Evolutionary conservation across 2,329 filamentous ascomycete species (phyloP).

Genomic region (Penicillium palitans): DNA sequence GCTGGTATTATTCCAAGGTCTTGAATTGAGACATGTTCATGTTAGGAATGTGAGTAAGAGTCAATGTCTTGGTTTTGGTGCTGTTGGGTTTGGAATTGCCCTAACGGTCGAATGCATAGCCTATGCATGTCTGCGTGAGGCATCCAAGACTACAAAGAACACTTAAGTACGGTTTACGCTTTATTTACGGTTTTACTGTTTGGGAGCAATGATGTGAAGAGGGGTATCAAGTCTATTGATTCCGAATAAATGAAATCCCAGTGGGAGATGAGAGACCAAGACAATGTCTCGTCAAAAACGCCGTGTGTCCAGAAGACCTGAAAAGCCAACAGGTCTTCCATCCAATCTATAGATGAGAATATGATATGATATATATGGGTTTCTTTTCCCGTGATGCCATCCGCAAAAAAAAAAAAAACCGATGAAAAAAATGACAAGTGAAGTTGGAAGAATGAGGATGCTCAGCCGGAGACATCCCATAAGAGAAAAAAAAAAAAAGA

Average conservation of each 20-base stretch:
- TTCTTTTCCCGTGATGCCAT: slow-evolving; percentile 17
- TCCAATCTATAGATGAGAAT: slow-evolving; percentile 15
- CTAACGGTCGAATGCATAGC: neutral
- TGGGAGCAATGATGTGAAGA: neutral
- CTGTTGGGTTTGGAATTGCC: neutral
- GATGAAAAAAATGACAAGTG: neutral
- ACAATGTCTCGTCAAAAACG: slow-evolving; percentile 25
- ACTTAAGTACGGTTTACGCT: neutral
- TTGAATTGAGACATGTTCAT: neutral
- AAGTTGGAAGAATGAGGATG: neutral
- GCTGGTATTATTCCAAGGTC: neutral
- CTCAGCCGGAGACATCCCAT: slow-evolving; percentile 9
- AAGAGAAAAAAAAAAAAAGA: slow-evolving; percentile 14
- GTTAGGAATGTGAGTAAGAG: neutral
- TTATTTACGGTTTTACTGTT: neutral
- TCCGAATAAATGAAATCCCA: slow-evolving; percentile 9
- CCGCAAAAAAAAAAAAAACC: slow-evolving; percentile 11
- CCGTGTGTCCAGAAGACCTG: slow-evolving; percentile 12
- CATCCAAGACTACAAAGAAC: neutral
- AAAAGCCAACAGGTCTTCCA: neutral
- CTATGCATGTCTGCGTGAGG: neutral
- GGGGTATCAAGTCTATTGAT: slow-evolving; percentile 33
- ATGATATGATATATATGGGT: slow-evolving; percentile 8
- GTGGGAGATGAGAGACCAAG: slow-evolving; percentile 14
- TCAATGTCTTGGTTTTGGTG: neutral